phyloP scores from a whole-genome alignment of 1,284 basidiomycete species.

The Pholiota adiposa region DNA sequence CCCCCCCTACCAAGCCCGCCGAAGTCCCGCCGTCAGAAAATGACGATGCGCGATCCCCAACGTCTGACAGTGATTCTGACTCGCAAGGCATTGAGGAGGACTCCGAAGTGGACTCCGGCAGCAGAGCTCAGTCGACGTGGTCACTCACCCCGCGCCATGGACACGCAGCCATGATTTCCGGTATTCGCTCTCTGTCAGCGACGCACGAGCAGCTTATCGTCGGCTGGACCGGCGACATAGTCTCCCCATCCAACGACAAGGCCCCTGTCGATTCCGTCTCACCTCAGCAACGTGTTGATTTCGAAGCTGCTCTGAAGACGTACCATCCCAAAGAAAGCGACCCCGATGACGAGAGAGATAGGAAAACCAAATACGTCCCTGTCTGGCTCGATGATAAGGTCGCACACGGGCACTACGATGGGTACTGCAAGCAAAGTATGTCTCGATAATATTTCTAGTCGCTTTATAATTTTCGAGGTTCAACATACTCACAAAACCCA shows the following conservation, averaged over 20 bases:
- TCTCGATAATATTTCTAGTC: constrained; percentile 12
- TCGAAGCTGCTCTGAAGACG: constrained; percentile 62
- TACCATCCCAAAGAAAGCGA: constrained; percentile 66
- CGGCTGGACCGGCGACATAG: constrained; percentile 93
- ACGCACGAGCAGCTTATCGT: constrained; percentile 91
- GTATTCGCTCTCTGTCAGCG: constrained; percentile 83
- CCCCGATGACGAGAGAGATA: constrained; percentile 51
- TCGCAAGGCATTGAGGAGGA: constrained; percentile 9
- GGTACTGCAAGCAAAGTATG: constrained; percentile 95
- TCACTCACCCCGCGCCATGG: constrained; percentile 82
- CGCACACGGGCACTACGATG: constrained; percentile 94
- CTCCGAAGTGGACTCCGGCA: not conserved
- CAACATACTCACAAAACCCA: not conserved
- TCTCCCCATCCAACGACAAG: constrained; percentile 40
- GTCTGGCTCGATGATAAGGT: constrained; percentile 93
- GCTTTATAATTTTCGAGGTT: not conserved
- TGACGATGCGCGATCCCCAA: not conserved
- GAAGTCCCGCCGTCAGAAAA: constrained; percentile 41
- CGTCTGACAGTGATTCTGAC: not conserved
- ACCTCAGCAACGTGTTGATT: constrained; percentile 60
- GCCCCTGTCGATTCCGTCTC: constrained; percentile 59
- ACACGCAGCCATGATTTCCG: constrained; percentile 95
- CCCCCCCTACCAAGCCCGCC: constrained; percentile 55
- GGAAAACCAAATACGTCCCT: constrained; percentile 77
- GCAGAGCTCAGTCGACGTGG: constrained; percentile 55